Base-by-base conservation (phyloP, 441 rosid genomes). In the Heliophila coronopifolia region DNA sequence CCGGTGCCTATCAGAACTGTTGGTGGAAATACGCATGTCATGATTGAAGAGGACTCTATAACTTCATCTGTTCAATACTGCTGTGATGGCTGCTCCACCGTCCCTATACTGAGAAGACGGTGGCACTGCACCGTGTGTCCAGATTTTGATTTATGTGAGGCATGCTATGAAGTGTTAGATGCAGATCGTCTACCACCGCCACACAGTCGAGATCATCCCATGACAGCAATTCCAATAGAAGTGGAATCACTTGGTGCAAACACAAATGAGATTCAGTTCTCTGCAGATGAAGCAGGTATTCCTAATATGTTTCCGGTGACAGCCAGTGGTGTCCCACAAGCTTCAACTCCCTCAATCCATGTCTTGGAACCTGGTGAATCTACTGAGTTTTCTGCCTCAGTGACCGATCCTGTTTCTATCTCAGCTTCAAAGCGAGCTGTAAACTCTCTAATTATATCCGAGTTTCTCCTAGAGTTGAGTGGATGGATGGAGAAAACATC, bases 61-160 rank as follows among this genome's bases (percentile, higher is more conserved):
- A 76, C 97, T 27, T 90, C 99, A 49, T 87, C 99, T 58, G 99
- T 94, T 51, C 99, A 94, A 54, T 94, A 90, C 69, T 85, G 97
- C 69, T 94, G 99, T 75, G 99, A 94, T 68, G 97, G 98, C 53
- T 94, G 99, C 76, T 80, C 98, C 67, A 94, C 97, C 5, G 99
- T 91, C 38, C 99, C 99, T 40, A 94, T 94, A 70, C 77, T 85
- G 37, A 75, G 98, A 73, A 74, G 91, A 59, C 83, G 99, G 74
- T 94, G 99, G 99, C 99, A 94, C 67, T 94, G 99, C 68, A 94
- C 99, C 23, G 53, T 91, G 45, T 94, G 99, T 72, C 94, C 96
- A 30, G 99, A 94, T 80, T 94, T 94, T 77, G 99, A 94, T 73
- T 73, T 94, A 37, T 94, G 99, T 48, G 99, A 90, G 78, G 79